Percentiles rank a stretch among this genome's conserved stretches.
These are phyloP conservation scores for Comarum palustre DNA, from an alignment of 306 rosid genomes.

Conservation along the genomic window DNA sequence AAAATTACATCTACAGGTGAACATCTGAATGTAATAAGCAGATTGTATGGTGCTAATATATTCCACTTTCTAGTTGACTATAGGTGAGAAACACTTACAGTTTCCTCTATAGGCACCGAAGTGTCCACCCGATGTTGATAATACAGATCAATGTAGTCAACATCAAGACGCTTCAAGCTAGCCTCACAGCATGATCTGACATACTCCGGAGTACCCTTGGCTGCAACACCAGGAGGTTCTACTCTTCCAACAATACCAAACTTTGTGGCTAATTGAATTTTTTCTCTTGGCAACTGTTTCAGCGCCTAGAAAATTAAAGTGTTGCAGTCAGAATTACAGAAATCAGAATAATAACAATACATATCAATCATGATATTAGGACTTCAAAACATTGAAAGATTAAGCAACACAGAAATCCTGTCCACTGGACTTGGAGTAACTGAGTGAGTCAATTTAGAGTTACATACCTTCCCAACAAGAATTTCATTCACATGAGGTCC, in stretches of 20 bases:
- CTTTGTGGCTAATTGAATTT: constrained; percentile 66
- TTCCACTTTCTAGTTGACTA: neutral
- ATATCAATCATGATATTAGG: neutral
- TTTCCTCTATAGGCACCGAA: constrained; percentile 66
- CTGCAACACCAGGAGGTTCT: constrained; percentile 15
- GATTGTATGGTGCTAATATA: neutral
- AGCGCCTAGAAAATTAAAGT: constrained; percentile 40
- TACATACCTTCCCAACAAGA: constrained; percentile 36
- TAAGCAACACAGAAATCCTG: neutral
- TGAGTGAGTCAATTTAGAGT: neutral
- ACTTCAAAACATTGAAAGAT: neutral
- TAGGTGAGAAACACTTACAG: constrained; percentile 29
- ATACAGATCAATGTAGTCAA: constrained; percentile 71
- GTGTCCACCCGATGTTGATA: constrained; percentile 76
- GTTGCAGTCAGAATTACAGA: neutral
- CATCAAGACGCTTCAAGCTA: constrained; percentile 68
- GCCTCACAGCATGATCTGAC: constrained; percentile 65
- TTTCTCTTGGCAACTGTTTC: constrained; percentile 65
- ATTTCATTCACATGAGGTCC: constrained; percentile 34
- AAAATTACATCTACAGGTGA: neutral
- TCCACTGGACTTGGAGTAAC: neutral
- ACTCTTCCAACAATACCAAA: constrained; percentile 48
- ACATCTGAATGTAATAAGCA: neutral
- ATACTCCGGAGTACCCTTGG: constrained; percentile 69
- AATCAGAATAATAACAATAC: neutral